Conservation (phyloP, 2,329 filamentous ascomycete genomes). For the Botryotinia calthae region DNA sequence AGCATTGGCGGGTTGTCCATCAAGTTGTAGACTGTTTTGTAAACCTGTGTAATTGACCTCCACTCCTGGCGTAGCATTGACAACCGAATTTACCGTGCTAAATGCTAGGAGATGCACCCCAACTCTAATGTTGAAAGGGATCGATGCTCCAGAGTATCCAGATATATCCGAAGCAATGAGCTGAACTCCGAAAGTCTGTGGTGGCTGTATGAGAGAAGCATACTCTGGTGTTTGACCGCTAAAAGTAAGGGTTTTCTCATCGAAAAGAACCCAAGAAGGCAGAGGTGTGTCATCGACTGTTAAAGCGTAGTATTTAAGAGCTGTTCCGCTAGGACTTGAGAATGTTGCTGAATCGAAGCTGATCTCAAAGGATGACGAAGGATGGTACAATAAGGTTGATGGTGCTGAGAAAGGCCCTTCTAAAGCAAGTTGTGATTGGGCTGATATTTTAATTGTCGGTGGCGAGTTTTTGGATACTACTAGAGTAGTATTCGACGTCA, state of each 20-base stretch:
- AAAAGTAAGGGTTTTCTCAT: constrained; percentile 62
- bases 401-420: constrained; percentile 61
- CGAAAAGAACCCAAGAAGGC: constrained; percentile 81
- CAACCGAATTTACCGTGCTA: constrained; percentile 52
- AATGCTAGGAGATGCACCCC: constrained; percentile 68
- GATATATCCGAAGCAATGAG: constrained; percentile 75
- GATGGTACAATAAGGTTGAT: constrained; percentile 55
- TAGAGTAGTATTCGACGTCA: constrained; percentile 64
- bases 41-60: constrained; percentile 54
- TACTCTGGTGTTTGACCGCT: constrained; percentile 67
- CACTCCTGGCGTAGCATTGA: constrained; percentile 56
- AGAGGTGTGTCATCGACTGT: constrained; percentile 76
- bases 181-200: constrained; percentile 69
- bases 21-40: constrained; percentile 52
- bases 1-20: constrained; percentile 50
- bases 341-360: constrained; percentile 61
- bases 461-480: constrained; percentile 61
- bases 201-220: constrained; percentile 60
- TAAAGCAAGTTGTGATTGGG: constrained; percentile 55
- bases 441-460: constrained; percentile 54
- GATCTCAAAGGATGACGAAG: constrained; percentile 53
- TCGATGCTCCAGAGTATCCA: constrained; percentile 68
- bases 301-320: constrained; percentile 72
- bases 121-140: constrained; percentile 70
- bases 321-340: constrained; percentile 41